Base-by-base conservation (phyloP, 1,284 basidiomycete species). In the Microbotryomycetes sp. region DNA sequence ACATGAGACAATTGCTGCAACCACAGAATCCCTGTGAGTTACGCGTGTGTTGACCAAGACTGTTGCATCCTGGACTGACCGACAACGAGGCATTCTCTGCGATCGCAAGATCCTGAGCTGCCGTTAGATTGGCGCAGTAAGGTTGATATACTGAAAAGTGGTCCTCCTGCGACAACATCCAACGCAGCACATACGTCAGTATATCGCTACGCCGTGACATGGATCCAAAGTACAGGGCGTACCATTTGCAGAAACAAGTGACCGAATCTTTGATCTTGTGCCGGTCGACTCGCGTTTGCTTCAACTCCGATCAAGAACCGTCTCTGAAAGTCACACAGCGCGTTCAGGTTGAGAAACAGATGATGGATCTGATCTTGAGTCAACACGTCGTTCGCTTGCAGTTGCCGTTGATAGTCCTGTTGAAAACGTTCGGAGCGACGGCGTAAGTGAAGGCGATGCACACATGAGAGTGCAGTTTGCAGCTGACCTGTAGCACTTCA, bases 61-160 rank as follows among this genome's bases (percentile, higher is more conserved):
- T 0, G 19, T 26, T 6, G 31, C 12, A n/a, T n/a, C n/a, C 4
- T 32, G 22, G 30, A 19, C 28, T 49, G 26, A 92, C 90, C 76
- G 83, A 80, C 52, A 96, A 81, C 70, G 86, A 87, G 71, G 86
- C 84, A 76, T 90, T 89, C 74, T 91, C 87, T 62, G 84, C 84
- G 58, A 92, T 82, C 80, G 94, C 86, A 49, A 93, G 82, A 58
- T 91, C 86, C 74, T 88, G 84, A 54, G 91, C 87, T 74, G 87
- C 84, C 46, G 87, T 88, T 77, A 93, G 93, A 78, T 98, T 97
- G 50, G 92, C 92, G 76, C 94, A 98, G 76, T 97, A 98, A 4
- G 93, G 92, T 74, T 96, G 92, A 77, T 99, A 99, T 45, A 91
- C 89, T 52, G 85, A 82, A 74, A 97, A 96, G 70, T 92, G 89